phyloP scores from a whole-genome alignment of 192 early-diverging fungal species.

The Entomortierella chlamydospora region DNA sequence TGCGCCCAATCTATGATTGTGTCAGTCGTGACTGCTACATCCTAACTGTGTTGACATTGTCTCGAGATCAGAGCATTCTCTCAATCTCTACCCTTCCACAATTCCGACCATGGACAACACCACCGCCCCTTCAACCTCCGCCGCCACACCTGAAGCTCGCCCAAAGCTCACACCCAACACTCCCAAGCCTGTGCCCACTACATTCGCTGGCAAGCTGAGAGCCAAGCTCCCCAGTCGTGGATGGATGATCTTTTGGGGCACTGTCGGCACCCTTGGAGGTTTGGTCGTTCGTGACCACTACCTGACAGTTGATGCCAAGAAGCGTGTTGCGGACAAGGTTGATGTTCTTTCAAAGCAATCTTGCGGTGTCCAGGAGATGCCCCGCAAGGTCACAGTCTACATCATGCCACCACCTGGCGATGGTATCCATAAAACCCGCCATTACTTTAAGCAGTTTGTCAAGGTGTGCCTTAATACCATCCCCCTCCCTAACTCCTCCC shows the following conservation, averaged over 20 bases:
- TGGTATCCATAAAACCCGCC: conserved; percentile 57
- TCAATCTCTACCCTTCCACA: neutral
- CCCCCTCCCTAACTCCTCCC: too few relatives aligned
- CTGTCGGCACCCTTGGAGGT: conserved; percentile 32
- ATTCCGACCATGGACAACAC: conserved; percentile 20
- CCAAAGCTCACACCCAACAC: conserved; percentile 2
- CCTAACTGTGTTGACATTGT: neutral
- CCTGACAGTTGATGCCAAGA: conserved; percentile 48
- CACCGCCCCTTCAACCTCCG: too few relatives aligned
- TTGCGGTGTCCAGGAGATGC: conserved; percentile 55
- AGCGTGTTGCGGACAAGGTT: conserved; percentile 49
- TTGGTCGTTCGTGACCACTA: conserved; percentile 54
- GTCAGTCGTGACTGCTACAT: neutral
- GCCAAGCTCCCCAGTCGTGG: conserved; percentile 55
- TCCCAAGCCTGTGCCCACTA: conserved; percentile 29
- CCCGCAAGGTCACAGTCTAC: conserved; percentile 57
- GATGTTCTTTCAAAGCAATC: conserved; percentile 48
- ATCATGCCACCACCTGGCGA: conserved; percentile 55
- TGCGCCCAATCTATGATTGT: too few relatives aligned
- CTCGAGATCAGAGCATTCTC: neutral
- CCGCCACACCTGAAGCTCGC: neutral
- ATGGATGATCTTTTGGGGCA: conserved; percentile 54
- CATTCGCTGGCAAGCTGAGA: conserved; percentile 39
- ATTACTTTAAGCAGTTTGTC: conserved; percentile 56
- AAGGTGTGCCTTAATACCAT: conserved; percentile 30